These are phyloP conservation scores for Kazachstania kunashirensis DNA, from an alignment of 805 yeast genomes.

Conservation along the genomic window DNA sequence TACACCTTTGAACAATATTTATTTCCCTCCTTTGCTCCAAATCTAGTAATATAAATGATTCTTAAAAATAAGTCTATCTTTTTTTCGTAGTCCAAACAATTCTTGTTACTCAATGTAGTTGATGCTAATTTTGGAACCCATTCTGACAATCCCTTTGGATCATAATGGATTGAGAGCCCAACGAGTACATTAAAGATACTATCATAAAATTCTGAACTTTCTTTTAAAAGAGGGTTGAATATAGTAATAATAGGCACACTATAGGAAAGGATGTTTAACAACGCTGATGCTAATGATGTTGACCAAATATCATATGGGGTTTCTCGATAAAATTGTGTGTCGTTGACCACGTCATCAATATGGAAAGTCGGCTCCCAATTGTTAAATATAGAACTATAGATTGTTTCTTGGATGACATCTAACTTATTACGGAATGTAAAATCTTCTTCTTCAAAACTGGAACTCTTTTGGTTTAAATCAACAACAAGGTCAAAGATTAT, in stretches of 20 bases:
- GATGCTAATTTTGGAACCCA: slow-evolving; percentile 7
- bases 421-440: not conserved
- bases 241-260: slow-evolving; percentile 7
- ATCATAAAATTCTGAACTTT: not conserved
- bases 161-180: slow-evolving; percentile 7
- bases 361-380: not conserved
- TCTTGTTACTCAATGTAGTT: not conserved
- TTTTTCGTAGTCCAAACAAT: not conserved
- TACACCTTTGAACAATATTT: slow-evolving; percentile 14
- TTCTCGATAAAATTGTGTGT: not conserved
- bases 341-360: not conserved
- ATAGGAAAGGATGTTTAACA: slow-evolving; percentile 6
- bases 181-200: slow-evolving; percentile 8
- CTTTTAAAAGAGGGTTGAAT: slow-evolving; percentile 4
- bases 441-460: no score
- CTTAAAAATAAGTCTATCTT: slow-evolving; percentile 12
- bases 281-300: slow-evolving; percentile 3
- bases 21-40: slow-evolving; percentile 14
- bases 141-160: slow-evolving; percentile 7
- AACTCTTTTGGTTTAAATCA: no score
- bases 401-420: not conserved
- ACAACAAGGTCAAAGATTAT: no score
- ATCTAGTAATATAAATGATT: slow-evolving; percentile 23
- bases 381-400: not conserved
- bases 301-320: slow-evolving; percentile 8